These are phyloP conservation scores for Peronospora tabacina DNA, from an alignment of 352 stramenopile species.

Conservation along the genomic window DNA sequence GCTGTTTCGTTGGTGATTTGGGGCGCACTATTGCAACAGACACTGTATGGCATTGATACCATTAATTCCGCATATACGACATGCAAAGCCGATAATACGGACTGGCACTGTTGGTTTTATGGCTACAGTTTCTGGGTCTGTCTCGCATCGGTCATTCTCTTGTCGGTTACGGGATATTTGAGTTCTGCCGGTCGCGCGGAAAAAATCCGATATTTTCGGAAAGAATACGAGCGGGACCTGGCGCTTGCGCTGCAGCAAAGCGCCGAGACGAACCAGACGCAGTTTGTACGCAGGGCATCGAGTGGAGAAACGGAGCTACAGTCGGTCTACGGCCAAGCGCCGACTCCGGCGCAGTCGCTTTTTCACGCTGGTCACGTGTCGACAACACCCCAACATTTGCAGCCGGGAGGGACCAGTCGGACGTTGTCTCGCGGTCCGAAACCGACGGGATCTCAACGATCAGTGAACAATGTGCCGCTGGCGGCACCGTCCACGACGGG, in stretches of 20 bases:
- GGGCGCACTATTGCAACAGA: constrained; percentile 70
- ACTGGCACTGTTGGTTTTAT: constrained; percentile 85
- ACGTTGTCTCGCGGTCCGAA: constrained; percentile 26
- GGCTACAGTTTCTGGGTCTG: constrained; percentile 83
- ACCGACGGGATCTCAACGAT: constrained; percentile 26
- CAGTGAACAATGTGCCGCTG: constrained; percentile 29
- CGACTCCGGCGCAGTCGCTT: constrained; percentile 22
- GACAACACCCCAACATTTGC: constrained; percentile 28
- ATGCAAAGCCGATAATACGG: constrained; percentile 54
- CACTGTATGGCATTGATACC: constrained; percentile 68
- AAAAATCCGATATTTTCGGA: constrained; percentile 82
- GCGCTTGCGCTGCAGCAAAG: constrained; percentile 70
- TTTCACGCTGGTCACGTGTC: constrained; percentile 20
- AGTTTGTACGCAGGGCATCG: constrained; percentile 44
- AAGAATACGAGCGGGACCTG: constrained; percentile 73
- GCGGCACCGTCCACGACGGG: constrained; percentile 13
- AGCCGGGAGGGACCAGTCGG: constrained; percentile 2
- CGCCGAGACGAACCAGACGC: constrained; percentile 37
- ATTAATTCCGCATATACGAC: constrained; percentile 68
- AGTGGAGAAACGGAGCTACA: constrained; percentile 26
- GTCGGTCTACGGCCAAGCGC: constrained; percentile 27
- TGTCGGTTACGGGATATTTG: constrained; percentile 68
- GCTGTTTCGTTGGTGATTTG: constrained; percentile 73
- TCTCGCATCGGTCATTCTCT: constrained; percentile 68
- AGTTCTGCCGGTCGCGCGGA: constrained; percentile 73